Evolutionary conservation across 2,329 filamentous ascomycete species (phyloP).

Genomic region (Aspergillus chevalieri): DNA sequence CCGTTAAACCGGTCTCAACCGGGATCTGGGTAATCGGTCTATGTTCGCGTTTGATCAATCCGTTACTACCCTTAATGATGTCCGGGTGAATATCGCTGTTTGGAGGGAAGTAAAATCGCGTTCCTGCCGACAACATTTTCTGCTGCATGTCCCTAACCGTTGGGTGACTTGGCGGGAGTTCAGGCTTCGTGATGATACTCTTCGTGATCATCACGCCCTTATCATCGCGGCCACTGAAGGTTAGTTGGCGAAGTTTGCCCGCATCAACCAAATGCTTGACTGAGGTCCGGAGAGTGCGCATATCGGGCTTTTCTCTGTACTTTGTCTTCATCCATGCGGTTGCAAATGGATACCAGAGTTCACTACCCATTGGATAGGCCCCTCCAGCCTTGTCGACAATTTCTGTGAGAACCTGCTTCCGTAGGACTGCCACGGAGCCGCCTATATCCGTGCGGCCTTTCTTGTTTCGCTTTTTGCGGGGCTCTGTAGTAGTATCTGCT

Average conservation of each 20-base stretch:
- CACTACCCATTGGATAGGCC: conserved; percentile 49
- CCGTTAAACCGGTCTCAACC: conserved; percentile 27
- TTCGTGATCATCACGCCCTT: conserved; percentile 46
- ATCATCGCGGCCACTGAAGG: conserved; percentile 45
- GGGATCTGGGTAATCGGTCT: conserved; percentile 18
- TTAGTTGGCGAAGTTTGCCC: conserved; percentile 48
- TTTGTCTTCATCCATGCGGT: conserved; percentile 47
- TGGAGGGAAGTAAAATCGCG: conserved; percentile 41
- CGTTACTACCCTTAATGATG: conserved; percentile 23
- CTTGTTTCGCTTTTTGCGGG: background rate
- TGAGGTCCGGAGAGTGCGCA: conserved; percentile 46
- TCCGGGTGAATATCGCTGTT: conserved; percentile 34
- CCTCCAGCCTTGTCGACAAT: conserved; percentile 51
- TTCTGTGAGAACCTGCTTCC: conserved; percentile 48
- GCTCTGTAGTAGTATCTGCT: background rate
- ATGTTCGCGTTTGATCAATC: conserved; percentile 6
- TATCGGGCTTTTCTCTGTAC: conserved; percentile 44
- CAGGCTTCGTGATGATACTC: conserved; percentile 44
- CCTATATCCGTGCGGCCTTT: conserved; percentile 21
- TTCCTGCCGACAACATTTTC: conserved; percentile 43
- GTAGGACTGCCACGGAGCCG: conserved; percentile 41
- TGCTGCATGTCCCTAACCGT: conserved; percentile 45
- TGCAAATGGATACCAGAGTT: conserved; percentile 51
- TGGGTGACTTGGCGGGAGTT: conserved; percentile 40
- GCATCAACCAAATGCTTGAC: conserved; percentile 46